Base-by-base conservation (phyloP, 345 rosid species). In the Cardamine resedifolia region DNA sequence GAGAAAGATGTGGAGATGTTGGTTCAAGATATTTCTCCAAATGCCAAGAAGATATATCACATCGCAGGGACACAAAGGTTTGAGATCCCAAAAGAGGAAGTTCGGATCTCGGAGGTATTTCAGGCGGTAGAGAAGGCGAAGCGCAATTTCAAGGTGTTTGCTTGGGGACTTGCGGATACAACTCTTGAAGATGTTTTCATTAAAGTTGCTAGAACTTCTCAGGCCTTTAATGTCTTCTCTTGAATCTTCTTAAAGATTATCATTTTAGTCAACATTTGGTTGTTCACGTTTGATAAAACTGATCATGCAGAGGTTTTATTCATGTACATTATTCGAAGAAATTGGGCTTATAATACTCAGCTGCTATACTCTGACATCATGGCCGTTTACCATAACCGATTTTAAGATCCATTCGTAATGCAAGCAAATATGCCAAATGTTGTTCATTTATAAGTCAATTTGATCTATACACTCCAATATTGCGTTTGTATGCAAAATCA, bases 101-200 rank as follows among this genome's bases (percentile, higher is more conserved):
- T 88, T 28, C 76, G 81, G 60, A 90, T 90, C 33, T 82, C 87
- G 2, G 78, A 87, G 6, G 92, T 90, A 5, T 89, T 91, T 74
- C 75, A 78, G 27, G 94, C 87, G 23, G 92, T 91, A 16, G 96
- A 87, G 79, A 80, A 73, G 16, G 96, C 93, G 0, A 91, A 91
- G 76, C 77, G 79, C 34, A 82, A 73, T 69, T 95, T 89, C 74
- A 74, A 65, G 0, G 96, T 91, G 64, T 82, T 80, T 23, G 97
- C 94, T 8, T 91, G 96, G 99, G 96, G 96, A 41, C 77, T 95
- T 67, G 86, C 88, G 1, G 91, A 91, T 76, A 86, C 97, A 73
- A 91, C 96, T 58, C 80, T 95, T 50, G 97, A 90, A 80, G 96
- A 95, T 79, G 93, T 95, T 27, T 91, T 91, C 85, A 88, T 91